Conservation (phyloP, 805 yeast species). For the Monosporozyma servazzii region DNA sequence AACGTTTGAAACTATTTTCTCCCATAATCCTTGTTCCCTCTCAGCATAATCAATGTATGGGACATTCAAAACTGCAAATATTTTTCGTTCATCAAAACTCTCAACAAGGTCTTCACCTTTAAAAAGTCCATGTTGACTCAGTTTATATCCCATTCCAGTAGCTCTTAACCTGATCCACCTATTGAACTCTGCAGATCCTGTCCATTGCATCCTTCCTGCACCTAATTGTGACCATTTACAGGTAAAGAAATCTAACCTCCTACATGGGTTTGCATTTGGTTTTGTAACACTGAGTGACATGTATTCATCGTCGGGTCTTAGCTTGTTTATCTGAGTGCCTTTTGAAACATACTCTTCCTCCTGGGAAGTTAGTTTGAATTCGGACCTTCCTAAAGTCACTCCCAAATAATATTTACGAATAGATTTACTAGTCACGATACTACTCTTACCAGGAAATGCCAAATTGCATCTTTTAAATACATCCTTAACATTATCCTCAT, state of each 20-base stretch:
- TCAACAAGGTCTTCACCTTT: conserved; percentile 17
- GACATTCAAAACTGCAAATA: conserved; percentile 19
- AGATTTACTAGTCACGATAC: conserved; percentile 2
- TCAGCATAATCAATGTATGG: conserved; percentile 7
- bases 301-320: conserved; percentile 13
- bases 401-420: conserved; percentile 20
- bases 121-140: conserved; percentile 28
- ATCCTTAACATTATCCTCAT: conserved; percentile 8
- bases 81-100: conserved; percentile 20
- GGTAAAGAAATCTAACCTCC: conserved; percentile 27
- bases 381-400: conserved; percentile 7
- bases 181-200: conserved; percentile 27
- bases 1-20: not conserved
- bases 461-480: conserved; percentile 8
- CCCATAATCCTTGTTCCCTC: conserved; percentile 10
- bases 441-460: conserved; percentile 1
- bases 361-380: not conserved
- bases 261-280: conserved; percentile 11
- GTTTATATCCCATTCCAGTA: conserved; percentile 18
- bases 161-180: conserved; percentile 24
- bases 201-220: conserved; percentile 26
- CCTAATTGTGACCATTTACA: conserved; percentile 28
- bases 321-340: not conserved
- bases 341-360: not conserved
- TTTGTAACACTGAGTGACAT: conserved; percentile 14